Evolutionary conservation across 305 asterid species (phyloP).

Genomic region (Salvia sclarea): DNA sequence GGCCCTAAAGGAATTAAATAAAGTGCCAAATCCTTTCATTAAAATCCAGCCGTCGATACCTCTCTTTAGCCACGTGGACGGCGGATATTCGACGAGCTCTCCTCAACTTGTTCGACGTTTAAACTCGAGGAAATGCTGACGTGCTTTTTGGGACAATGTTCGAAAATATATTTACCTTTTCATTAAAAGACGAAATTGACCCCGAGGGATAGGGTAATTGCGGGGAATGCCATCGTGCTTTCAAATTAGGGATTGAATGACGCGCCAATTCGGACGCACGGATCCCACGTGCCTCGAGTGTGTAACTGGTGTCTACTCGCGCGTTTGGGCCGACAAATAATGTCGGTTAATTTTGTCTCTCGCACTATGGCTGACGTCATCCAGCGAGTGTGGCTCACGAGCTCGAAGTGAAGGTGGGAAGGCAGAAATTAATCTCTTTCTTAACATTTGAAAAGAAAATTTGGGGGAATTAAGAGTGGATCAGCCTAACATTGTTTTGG

Average conservation of each 20-base stretch:
- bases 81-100: not conserved
- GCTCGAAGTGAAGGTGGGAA: not conserved
- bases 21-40: not conserved
- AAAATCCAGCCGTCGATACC: not conserved
- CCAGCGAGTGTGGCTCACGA: not conserved
- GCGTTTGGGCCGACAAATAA: not conserved
- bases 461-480: too few relatives aligned
- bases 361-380: not conserved
- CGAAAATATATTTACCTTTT: not conserved
- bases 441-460: not conserved
- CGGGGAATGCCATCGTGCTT: constrained; percentile 30
- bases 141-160: not conserved
- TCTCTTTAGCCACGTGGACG: not conserved
- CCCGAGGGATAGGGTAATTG: not conserved
- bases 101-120: constrained; percentile 25
- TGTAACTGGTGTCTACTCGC: not conserved
- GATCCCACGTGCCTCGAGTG: constrained; percentile 5
- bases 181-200: not conserved
- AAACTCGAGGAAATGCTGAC: constrained; percentile 19
- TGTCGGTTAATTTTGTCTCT: not conserved
- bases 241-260: constrained; percentile 19
- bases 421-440: not conserved
- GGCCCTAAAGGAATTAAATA: constrained; percentile 17
- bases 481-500: not conserved
- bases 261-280: constrained; percentile 22